Percentiles rank a stretch among this genome's conserved stretches.
Conservation (phyloP, 768 basidiomycete genomes). For the Agrocybe chaxingu region DNA sequence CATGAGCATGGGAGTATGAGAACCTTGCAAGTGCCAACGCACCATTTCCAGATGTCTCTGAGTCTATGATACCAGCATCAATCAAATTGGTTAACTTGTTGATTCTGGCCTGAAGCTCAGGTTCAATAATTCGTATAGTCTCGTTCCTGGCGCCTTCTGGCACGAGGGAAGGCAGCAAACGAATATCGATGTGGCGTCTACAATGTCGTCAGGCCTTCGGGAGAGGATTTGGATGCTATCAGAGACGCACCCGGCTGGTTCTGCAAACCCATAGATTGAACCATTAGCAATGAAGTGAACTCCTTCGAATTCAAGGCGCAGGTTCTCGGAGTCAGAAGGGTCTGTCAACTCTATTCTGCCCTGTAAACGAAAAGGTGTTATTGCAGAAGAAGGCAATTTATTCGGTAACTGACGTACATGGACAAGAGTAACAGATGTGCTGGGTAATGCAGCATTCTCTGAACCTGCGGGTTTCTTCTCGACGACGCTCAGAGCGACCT, state of each 20-base stretch:
- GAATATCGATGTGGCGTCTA: constrained; percentile 61
- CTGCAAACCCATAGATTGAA: constrained; percentile 72
- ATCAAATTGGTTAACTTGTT: constrained; percentile 59
- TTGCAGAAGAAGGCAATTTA: constrained; percentile 1
- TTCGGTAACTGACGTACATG: constrained; percentile 48
- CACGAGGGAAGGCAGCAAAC: constrained; percentile 63
- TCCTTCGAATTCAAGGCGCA: constrained; percentile 73
- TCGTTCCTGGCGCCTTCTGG: constrained; percentile 53
- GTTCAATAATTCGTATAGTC: constrained; percentile 55
- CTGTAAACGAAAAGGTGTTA: constrained; percentile 29
- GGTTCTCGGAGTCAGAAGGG: constrained; percentile 45
- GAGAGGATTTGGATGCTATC: background rate
- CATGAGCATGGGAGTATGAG: background rate
- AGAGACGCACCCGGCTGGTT: constrained; percentile 51
- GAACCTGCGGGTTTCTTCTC: constrained; percentile 48
- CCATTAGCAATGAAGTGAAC: constrained; percentile 74
- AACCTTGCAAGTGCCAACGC: background rate
- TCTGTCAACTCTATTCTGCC: constrained; percentile 72
- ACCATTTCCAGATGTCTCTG: constrained; percentile 30
- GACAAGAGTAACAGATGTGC: constrained; percentile 49
- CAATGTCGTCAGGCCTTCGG: background rate
- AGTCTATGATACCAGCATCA: constrained; percentile 60
- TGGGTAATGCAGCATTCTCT: constrained; percentile 20
- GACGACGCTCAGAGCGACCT: constrained; percentile 61
- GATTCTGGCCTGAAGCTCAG: constrained; percentile 58